Evolutionary conservation across 2,329 filamentous ascomycete genomes (phyloP).

Genomic region (Boeremia exigua): DNA sequence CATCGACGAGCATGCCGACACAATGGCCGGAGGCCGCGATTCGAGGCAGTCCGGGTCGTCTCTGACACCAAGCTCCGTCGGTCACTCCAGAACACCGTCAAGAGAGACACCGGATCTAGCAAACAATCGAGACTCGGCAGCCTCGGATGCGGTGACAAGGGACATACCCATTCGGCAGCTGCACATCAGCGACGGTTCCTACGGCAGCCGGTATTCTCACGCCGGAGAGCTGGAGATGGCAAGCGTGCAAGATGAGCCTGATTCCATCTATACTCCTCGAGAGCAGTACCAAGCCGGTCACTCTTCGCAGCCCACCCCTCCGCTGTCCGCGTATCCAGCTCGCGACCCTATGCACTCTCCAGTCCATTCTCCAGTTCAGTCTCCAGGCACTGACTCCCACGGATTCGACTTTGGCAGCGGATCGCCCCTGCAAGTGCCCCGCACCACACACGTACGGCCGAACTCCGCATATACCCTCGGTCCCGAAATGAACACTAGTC

Average conservation of each 20-base stretch:
- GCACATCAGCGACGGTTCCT: conserved; percentile 42
- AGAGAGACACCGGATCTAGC: conserved; percentile 42
- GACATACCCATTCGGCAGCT: conserved; percentile 45
- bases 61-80: conserved; percentile 37
- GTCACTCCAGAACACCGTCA: conserved; percentile 46
- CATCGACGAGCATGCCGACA: conserved; percentile 40
- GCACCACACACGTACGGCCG: conserved; percentile 69
- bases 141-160: conserved; percentile 36
- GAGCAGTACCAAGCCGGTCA: conserved; percentile 29
- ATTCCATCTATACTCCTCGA: conserved; percentile 27
- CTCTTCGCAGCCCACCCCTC: conserved; percentile 33
- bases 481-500: conserved; percentile 71
- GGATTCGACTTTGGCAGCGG: conserved; percentile 40
- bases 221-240: conserved; percentile 39
- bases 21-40: conserved; percentile 36
- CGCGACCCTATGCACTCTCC: conserved; percentile 37
- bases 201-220: conserved; percentile 42
- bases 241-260: conserved; percentile 32
- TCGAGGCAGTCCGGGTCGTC: conserved; percentile 46
- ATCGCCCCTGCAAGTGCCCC: conserved; percentile 52
- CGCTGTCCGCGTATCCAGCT: conserved; percentile 29
- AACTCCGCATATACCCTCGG: conserved; percentile 76
- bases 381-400: conserved; percentile 41
- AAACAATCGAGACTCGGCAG: conserved; percentile 29
- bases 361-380: conserved; percentile 31